A percentile compares a stretch with the other conserved stretches of the same genome.
phyloP scores from a whole-genome alignment of 805 yeast species.

The Blastobotrys terrestris region DNA sequence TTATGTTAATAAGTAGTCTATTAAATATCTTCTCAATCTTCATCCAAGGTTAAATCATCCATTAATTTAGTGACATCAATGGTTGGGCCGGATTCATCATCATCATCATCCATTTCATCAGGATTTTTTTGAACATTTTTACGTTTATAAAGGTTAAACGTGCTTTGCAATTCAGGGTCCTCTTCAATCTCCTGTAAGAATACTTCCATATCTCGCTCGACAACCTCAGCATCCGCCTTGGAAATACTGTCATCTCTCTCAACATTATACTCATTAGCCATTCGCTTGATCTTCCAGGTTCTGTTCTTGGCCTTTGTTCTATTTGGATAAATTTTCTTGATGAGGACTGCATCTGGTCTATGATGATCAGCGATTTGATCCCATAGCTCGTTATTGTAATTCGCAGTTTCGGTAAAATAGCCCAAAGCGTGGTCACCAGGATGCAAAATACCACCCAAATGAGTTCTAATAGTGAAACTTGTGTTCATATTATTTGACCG shows the following conservation, averaged over 20 bases:
- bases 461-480: slow-evolving; percentile 74
- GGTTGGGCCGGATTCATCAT: slow-evolving; percentile 78
- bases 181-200: slow-evolving; percentile 97
- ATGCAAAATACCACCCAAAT: slow-evolving; percentile 83
- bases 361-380: slow-evolving; percentile 41
- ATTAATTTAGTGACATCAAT: slow-evolving; percentile 86
- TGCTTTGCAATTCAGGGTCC: slow-evolving; percentile 88
- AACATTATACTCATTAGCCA: slow-evolving; percentile 78
- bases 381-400: slow-evolving; percentile 75
- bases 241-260: slow-evolving; percentile 35
- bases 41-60: slow-evolving; percentile 86
- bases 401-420: slow-evolving; percentile 71
- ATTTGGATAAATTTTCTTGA: slow-evolving; percentile 81
- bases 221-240: slow-evolving; percentile 82
- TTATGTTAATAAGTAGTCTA: not conserved
- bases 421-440: slow-evolving; percentile 94
- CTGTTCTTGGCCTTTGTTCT: slow-evolving; percentile 71
- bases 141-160: slow-evolving; percentile 82
- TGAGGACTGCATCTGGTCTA: slow-evolving; percentile 78
- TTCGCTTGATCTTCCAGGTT: slow-evolving; percentile 92
- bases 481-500: slow-evolving; percentile 74
- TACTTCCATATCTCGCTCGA: slow-evolving; percentile 89
- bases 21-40: not conserved
- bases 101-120: slow-evolving; percentile 36
- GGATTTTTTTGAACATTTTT: slow-evolving; percentile 21